Evolutionary conservation across 1,284 basidiomycete species (phyloP), one percentile per base, ranked within the genome.

Genomic region (Ceratorhiza oryzae-sativae): DNA sequence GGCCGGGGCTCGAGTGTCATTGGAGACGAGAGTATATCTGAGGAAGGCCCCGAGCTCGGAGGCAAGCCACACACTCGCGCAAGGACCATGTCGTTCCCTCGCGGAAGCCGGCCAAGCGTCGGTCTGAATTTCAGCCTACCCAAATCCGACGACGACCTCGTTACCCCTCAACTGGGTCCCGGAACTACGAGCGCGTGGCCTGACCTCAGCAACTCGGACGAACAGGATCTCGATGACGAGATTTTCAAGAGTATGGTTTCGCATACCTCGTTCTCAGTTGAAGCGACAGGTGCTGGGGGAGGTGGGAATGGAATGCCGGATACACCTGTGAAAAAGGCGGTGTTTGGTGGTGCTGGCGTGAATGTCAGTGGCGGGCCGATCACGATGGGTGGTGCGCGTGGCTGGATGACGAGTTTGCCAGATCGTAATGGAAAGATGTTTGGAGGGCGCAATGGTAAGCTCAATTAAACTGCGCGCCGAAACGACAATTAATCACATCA

Each of bases 241-340:
- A 91, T 93, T 74, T 81, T 88, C 75, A 86, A 86, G 39, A 88
- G 88, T 0, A 84, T 93, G n/a, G 85, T 86, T 1, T 84, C 85
- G 0, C 63, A 71, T 42, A 70, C 58, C 5, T 59, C 45, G 25
- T 71, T 62, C n/a, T 85, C 85, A 12, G 82, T 85, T 30, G 84
- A 87, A 75, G 82, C 81, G 34, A 78, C 81, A 65, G 77, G 79
- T 60, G 53, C 68, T 42, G 60, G 59, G 4, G 83, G 84, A 62
- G 84, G 83, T 67, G 79, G 80, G 36, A 92, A 90, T 82, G 87
- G 75, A 61, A 86, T 87, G 15, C 91, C 91, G 3, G 90, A 89
- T 0, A 93, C 92, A 1, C 91, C 92, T 0, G 89, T 92, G 55
- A 93, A 93, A 83, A 88, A 85, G 77, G 56, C 42, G n/a, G 61